A percentile compares a stretch with the other conserved stretches of the same genome.
phyloP scores from a whole-genome alignment of 176 grass and related monocot species.

The Urochloa ruziziensis region DNA sequence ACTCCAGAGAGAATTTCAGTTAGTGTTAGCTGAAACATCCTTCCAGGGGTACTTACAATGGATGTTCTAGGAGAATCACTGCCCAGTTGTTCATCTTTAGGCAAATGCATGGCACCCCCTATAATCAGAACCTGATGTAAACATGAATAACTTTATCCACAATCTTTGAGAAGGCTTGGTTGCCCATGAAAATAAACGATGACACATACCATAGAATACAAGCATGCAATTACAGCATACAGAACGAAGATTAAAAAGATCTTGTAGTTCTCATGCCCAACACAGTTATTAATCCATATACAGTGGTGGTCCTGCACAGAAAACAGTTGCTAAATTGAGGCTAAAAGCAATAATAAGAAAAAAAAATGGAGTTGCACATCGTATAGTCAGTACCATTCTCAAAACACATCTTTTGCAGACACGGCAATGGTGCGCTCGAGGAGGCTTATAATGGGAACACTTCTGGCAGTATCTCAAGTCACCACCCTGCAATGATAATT shows the following conservation, averaged over 20 bases:
- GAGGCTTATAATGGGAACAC: conserved; percentile 90
- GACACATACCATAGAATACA: conserved; percentile 78
- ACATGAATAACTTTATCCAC: conserved; percentile 34
- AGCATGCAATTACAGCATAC: conserved; percentile 76
- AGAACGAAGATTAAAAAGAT: conserved; percentile 76
- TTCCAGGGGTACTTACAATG: conserved; percentile 55
- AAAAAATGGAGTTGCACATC: neutral
- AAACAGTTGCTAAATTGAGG: neutral
- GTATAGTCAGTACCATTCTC: conserved; percentile 61
- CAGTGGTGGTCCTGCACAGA: conserved; percentile 87
- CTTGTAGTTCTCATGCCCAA: conserved; percentile 94
- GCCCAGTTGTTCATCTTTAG: conserved; percentile 54
- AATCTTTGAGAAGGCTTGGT: conserved; percentile 12
- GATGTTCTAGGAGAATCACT: conserved; percentile 83
- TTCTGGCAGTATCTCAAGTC: conserved; percentile 98
- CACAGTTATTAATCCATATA: conserved; percentile 98
- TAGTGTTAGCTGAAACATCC: conserved; percentile 24
- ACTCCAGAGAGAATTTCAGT: neutral
- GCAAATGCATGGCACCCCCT: conserved; percentile 50
- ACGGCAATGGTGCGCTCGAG: conserved; percentile 87
- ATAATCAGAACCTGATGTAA: conserved; percentile 70
- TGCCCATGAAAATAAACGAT: conserved; percentile 15
- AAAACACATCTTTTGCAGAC: conserved; percentile 98
- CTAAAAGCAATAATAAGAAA: conserved; percentile 15
- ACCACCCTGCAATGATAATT: conserved; percentile 70